A percentile compares a stretch with the other conserved stretches of the same genome.
Conservation (phyloP, 352 stramenopile genomes). For the Phytophthora megakarya region DNA sequence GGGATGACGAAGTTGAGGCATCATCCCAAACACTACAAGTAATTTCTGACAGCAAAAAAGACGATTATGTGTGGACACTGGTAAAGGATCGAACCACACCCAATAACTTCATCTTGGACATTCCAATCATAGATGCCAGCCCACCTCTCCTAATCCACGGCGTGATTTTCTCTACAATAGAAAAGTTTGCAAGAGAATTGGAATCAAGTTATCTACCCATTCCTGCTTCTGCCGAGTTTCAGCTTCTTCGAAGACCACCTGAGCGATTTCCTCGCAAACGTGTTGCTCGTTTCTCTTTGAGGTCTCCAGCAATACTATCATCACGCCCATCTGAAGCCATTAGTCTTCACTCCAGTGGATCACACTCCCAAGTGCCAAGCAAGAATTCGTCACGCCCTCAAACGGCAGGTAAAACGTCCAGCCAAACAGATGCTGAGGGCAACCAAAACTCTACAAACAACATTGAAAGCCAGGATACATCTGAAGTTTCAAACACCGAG, state of each 20-base stretch:
- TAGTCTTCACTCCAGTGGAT: slow-evolving; percentile 18
- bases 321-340: slow-evolving; percentile 19
- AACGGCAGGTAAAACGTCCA: slow-evolving; percentile 24
- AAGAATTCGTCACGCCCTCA: slow-evolving; percentile 25
- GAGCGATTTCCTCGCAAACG: slow-evolving; percentile 67
- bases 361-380: slow-evolving; percentile 10
- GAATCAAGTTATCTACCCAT: slow-evolving; percentile 64
- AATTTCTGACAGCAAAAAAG: background rate
- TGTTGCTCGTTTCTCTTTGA: slow-evolving; percentile 55
- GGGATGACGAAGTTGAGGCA: background rate
- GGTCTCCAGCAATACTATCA: slow-evolving; percentile 6
- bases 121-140: slow-evolving; percentile 50
- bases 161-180: slow-evolving; percentile 54
- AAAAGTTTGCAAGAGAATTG: slow-evolving; percentile 71
- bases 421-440: background rate
- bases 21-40: background rate
- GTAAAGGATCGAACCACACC: slow-evolving; percentile 35
- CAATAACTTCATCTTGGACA: slow-evolving; percentile 63
- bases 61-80: slow-evolving; percentile 6
- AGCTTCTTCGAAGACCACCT: slow-evolving; percentile 76
- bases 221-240: slow-evolving; percentile 65
- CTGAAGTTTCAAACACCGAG: slow-evolving; percentile 1
- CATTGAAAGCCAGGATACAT: slow-evolving; percentile 4
- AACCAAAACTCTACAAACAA: background rate
- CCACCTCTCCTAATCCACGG: slow-evolving; percentile 63